Conservation (phyloP, 2,329 filamentous ascomycete genomes). For the Cladosporium phlei region DNA sequence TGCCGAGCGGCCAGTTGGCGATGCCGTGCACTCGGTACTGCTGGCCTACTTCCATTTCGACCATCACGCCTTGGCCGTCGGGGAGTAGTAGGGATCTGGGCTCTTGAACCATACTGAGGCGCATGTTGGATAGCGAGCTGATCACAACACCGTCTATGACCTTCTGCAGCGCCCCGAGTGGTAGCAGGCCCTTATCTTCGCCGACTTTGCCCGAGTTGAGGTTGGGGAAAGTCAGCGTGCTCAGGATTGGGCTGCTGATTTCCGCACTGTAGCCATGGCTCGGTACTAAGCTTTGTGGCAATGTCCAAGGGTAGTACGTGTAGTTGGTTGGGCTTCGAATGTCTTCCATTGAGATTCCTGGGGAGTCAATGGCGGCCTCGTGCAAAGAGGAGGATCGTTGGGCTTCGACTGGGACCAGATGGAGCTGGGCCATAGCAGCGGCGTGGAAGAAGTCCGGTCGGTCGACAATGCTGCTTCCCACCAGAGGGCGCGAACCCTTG, state of each 20-base stretch:
- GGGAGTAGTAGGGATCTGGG: slow-evolving; percentile 37
- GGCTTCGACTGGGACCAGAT: slow-evolving; percentile 57
- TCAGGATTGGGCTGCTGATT: slow-evolving; percentile 65
- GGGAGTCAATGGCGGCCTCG: slow-evolving; percentile 48
- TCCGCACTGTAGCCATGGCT: slow-evolving; percentile 70
- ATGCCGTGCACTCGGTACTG: slow-evolving; percentile 73
- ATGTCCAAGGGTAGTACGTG: slow-evolving; percentile 88
- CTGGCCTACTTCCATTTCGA: slow-evolving; percentile 35
- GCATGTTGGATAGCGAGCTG: slow-evolving; percentile 56
- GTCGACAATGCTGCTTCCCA: slow-evolving; percentile 73
- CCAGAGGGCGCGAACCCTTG: slow-evolving; percentile 57
- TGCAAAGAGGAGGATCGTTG: slow-evolving; percentile 42
- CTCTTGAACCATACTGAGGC: slow-evolving; percentile 65
- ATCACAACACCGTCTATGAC: slow-evolving; percentile 56
- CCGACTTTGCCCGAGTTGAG: slow-evolving; percentile 27
- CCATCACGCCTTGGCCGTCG: slow-evolving; percentile 26
- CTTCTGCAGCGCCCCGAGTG: slow-evolving; percentile 48
- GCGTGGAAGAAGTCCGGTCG: slow-evolving; percentile 83
- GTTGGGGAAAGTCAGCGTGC: slow-evolving; percentile 63
- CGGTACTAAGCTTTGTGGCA: slow-evolving; percentile 71
- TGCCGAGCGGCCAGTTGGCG: slow-evolving; percentile 73
- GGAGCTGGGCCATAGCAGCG: slow-evolving; percentile 74
- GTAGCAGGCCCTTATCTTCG: slow-evolving; percentile 17
- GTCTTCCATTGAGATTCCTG: slow-evolving; percentile 52
- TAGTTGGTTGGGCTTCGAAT: slow-evolving; percentile 65